These are phyloP conservation scores for Cubamyces lactineus DNA, from an alignment of 768 basidiomycete species.

Conservation along the genomic window DNA sequence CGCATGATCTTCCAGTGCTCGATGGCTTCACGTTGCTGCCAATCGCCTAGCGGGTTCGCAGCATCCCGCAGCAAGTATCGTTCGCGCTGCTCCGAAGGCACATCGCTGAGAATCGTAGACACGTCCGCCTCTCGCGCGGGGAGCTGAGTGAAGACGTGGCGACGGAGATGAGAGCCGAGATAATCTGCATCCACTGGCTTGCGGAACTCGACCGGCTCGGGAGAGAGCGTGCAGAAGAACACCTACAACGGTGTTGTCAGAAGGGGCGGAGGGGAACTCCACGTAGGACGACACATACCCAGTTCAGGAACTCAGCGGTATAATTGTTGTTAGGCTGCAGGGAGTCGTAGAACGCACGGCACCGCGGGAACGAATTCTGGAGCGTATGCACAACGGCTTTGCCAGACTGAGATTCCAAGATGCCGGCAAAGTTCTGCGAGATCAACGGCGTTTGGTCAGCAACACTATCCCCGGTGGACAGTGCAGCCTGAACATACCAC, in stretches of 20 bases:
- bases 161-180: slow-evolving; percentile 69
- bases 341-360: slow-evolving; percentile 83
- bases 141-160: slow-evolving; percentile 57
- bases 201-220: slow-evolving; percentile 61
- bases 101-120: slow-evolving; percentile 24
- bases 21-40: slow-evolving; percentile 66
- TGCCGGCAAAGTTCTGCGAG: slow-evolving; percentile 83
- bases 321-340: slow-evolving; percentile 38
- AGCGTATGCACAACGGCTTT: slow-evolving; percentile 73
- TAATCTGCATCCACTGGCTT: slow-evolving; percentile 57
- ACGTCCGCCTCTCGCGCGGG: slow-evolving; percentile 57
- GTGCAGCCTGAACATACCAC: slow-evolving; percentile 57
- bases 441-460: neutral
- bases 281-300: slow-evolving; percentile 50
- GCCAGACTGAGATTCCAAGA: slow-evolving; percentile 60
- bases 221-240: slow-evolving; percentile 75
- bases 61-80: slow-evolving; percentile 64
- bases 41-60: slow-evolving; percentile 61
- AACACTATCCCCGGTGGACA: neutral
- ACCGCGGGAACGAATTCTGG: slow-evolving; percentile 68
- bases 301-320: slow-evolving; percentile 66
- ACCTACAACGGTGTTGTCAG: slow-evolving; percentile 51
- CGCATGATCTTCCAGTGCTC: slow-evolving; percentile 90
- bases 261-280: neutral
- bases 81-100: slow-evolving; percentile 41